These are phyloP conservation scores for Lactarius quietus DNA, from an alignment of 768 basidiomycete genomes.

Conservation along the genomic window DNA sequence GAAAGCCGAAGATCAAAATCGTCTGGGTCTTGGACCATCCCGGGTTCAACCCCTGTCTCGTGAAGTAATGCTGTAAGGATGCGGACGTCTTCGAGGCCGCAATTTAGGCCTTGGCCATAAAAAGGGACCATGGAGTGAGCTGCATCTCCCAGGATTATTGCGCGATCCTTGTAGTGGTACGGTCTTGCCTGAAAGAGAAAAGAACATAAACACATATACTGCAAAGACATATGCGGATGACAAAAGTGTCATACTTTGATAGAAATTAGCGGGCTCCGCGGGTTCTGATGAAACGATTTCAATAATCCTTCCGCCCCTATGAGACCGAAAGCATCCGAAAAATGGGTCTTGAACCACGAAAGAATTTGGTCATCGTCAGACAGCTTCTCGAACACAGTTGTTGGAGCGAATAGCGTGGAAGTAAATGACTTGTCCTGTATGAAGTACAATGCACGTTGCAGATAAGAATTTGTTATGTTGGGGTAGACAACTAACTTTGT, in stretches of 20 bases:
- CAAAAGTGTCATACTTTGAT: constrained; percentile 66
- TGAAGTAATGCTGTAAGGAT: constrained; percentile 75
- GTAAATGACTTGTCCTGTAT: constrained; percentile 89
- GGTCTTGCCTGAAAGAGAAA: constrained; percentile 58
- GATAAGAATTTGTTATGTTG: constrained; percentile 25
- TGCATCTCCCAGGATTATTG: constrained; percentile 87
- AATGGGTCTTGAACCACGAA: constrained; percentile 77
- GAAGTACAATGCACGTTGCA: constrained; percentile 22
- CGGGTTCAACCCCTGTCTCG: constrained; percentile 60
- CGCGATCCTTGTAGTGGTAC: constrained; percentile 88
- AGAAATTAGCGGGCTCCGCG: constrained; percentile 84
- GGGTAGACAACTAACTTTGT: constrained; percentile 64
- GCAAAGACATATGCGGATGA: constrained; percentile 8
- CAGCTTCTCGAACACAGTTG: constrained; percentile 67
- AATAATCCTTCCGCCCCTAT: constrained; percentile 80
- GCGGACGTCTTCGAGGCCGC: constrained; percentile 95
- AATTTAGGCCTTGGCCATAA: constrained; percentile 96
- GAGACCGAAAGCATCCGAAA: constrained; percentile 81
- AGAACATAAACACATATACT: neutral
- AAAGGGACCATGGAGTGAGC: constrained; percentile 99
- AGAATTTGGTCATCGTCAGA: constrained; percentile 52
- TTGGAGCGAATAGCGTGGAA: constrained; percentile 92
- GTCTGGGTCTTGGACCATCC: constrained; percentile 34
- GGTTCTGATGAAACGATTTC: constrained; percentile 77
- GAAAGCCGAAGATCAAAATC: constrained; percentile 55